Conservation (phyloP, 83 land plant genomes). For the Diphasiastrum complanatum region DNA sequence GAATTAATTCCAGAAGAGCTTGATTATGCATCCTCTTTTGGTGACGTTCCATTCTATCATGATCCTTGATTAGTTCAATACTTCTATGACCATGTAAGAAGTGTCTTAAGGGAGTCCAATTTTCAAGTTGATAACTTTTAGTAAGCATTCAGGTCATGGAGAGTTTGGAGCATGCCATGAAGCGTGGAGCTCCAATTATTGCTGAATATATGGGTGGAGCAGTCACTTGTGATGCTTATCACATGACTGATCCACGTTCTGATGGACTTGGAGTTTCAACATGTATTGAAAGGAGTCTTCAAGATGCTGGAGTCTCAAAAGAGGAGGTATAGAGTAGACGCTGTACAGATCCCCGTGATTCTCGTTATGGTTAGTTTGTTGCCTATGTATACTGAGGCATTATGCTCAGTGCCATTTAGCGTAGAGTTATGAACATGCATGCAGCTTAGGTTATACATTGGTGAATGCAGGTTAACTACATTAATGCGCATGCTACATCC, state of each 20-base stretch:
- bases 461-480: constrained; percentile 94
- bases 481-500: constrained; percentile 96
- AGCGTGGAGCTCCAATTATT: constrained; percentile 8
- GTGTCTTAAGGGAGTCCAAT: background rate
- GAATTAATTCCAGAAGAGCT: no score
- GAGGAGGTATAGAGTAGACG: constrained; percentile 16
- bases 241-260: constrained; percentile 57
- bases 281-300: constrained; percentile 44
- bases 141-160: constrained; percentile 9
- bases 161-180: constrained; percentile 11
- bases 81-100: background rate
- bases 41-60: no score
- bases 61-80: background rate
- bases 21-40: no score
- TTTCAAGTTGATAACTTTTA: background rate
- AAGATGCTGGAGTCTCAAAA: constrained; percentile 55
- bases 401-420: no score
- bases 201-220: constrained; percentile 11
- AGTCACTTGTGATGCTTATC: constrained; percentile 32
- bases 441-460: no score
- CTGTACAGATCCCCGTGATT: no score
- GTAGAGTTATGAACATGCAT: no score
- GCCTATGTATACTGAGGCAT: no score
- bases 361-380: no score
- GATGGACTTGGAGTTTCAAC: constrained; percentile 57